These are phyloP conservation scores for Catunica adiposa DNA, from an alignment of 2,329 filamentous ascomycete genomes.

Conservation along the genomic window DNA sequence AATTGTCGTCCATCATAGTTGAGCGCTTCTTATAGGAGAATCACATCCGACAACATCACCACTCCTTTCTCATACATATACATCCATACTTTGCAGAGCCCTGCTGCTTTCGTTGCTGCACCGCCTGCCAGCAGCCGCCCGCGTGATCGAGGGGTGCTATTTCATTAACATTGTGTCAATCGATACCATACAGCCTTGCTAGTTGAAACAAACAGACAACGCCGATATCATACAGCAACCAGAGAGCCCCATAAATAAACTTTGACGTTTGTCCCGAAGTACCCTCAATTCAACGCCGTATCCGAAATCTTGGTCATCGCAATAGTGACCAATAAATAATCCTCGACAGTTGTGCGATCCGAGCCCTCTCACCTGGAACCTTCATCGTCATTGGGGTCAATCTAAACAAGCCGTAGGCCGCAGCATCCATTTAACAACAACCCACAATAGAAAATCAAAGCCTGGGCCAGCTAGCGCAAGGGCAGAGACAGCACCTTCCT, in stretches of 20 bases:
- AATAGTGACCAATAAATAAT: neutral
- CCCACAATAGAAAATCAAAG: no score
- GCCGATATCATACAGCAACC: neutral
- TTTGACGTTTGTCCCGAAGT: neutral
- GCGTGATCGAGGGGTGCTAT: neutral
- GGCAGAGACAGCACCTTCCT: no score
- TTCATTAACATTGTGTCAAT: neutral
- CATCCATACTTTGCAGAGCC: neutral
- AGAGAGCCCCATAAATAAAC: neutral
- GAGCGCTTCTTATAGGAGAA: conserved; percentile 4
- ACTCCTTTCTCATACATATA: conserved; percentile 6
- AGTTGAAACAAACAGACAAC: neutral
- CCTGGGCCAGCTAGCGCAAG: no score
- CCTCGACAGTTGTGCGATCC: neutral
- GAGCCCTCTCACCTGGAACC: neutral
- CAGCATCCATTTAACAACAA: neutral
- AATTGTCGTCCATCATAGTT: neutral
- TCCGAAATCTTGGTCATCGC: neutral
- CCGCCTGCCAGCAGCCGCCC: neutral
- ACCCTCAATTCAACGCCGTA: neutral
- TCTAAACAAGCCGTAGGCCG: neutral
- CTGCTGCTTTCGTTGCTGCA: neutral
- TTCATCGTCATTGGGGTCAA: neutral
- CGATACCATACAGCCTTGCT: neutral
- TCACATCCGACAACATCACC: neutral